Conservation (phyloP, 306 rosid species). For the Sicyos edulis region DNA sequence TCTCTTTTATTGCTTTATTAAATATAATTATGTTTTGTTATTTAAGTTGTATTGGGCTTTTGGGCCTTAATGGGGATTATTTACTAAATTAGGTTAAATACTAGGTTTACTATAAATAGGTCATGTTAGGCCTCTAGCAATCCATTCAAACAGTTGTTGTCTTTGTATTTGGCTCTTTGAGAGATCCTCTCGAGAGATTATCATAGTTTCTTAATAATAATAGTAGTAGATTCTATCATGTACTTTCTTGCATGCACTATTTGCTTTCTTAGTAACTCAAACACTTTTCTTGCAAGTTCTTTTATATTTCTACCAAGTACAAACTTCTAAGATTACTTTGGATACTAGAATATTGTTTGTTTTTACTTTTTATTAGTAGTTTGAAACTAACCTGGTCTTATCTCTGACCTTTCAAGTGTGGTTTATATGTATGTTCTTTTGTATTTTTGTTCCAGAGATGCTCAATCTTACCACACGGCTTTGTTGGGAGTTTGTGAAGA, state of each 20-base stretch:
- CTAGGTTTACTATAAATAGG: too few relatives aligned
- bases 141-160: too few relatives aligned
- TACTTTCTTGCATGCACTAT: background rate
- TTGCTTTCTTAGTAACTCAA: background rate
- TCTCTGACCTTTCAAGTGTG: constrained; percentile 1
- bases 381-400: background rate
- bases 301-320: background rate
- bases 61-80: too few relatives aligned
- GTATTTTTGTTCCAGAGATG: constrained; percentile 47
- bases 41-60: too few relatives aligned
- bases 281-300: background rate
- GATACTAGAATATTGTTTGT: background rate
- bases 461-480: constrained; percentile 54
- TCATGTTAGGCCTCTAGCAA: too few relatives aligned
- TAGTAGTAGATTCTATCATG: too few relatives aligned
- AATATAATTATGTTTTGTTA: too few relatives aligned
- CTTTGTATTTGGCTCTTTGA: too few relatives aligned
- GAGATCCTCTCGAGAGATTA: too few relatives aligned
- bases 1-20: too few relatives aligned
- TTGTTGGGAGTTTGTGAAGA: constrained; percentile 79
- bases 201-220: too few relatives aligned
- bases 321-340: background rate
- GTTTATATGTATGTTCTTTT: constrained; percentile 15
- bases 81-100: too few relatives aligned
- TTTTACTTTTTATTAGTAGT: background rate